phyloP scores from a whole-genome alignment of 768 basidiomycete species.

The Panaeolus cyanescens region DNA sequence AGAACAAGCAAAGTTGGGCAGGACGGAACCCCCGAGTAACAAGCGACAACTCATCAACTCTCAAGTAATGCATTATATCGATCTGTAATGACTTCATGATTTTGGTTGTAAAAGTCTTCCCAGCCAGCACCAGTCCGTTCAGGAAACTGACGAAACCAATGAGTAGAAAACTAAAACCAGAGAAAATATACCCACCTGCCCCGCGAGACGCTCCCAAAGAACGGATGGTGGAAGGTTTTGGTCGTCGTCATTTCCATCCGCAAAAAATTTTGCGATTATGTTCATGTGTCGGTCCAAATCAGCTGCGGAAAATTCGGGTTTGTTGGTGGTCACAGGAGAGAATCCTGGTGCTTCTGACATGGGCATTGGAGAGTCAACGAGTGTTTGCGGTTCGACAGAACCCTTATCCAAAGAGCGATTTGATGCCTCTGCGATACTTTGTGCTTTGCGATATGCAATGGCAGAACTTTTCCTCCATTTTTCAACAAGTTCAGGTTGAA shows the following conservation, averaged over 20 bases:
- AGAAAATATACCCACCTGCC: constrained; percentile 38
- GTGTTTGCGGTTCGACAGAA: neutral
- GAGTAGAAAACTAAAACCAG: neutral
- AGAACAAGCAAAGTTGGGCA: constrained; percentile 8
- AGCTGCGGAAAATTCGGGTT: constrained; percentile 6
- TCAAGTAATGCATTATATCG: constrained; percentile 35
- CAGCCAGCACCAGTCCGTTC: constrained; percentile 46
- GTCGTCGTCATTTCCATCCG: constrained; percentile 47
- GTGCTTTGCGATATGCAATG: constrained; percentile 51
- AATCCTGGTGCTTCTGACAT: constrained; percentile 11
- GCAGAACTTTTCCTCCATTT: constrained; percentile 47
- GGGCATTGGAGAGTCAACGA: neutral
- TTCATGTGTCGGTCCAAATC: constrained; percentile 46
- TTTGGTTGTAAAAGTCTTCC: constrained; percentile 52
- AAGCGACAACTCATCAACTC: neutral
- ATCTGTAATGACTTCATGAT: constrained; percentile 40
- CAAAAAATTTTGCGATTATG: constrained; percentile 56
- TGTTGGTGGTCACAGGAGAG: neutral
- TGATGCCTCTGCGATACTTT: constrained; percentile 17
- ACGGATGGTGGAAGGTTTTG: constrained; percentile 32
- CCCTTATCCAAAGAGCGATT: constrained; percentile 7
- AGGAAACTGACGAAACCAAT: constrained; percentile 28
- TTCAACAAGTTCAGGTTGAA: constrained; percentile 42
- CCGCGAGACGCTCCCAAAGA: constrained; percentile 52
- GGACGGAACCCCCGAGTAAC: constrained; percentile 5